Base-by-base conservation (phyloP, 768 basidiomycete genomes). In the Gymnopilus dilepis region DNA sequence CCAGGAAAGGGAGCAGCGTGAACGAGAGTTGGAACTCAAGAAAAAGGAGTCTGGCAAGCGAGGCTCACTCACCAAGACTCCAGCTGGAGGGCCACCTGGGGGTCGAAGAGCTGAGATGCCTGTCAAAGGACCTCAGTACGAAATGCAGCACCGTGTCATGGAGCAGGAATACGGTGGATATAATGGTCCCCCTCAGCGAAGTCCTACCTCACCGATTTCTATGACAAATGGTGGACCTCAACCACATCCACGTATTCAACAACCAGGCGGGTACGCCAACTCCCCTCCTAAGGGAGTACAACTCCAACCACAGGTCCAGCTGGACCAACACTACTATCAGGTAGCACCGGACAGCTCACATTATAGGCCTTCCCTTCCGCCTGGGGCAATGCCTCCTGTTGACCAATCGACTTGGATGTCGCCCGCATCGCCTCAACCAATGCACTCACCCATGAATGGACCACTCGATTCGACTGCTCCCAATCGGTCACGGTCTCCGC, bases 121-220 rank as follows among this genome's bases (percentile, higher is more conserved):
- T 7, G 85, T 98, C 56, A 87, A 89, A 63, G 87, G 92, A 4
- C 94, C 96, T 38, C 91, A 94, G 68, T 98, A 97, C 71, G 96
- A 97, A 69, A 89, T 92, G 85, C 96, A 98, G 72, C 91, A 94
- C 73, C 87, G 91, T 22, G 92, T 89, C 52, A 94, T 98, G 84
- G 92, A 95, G 73, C 90, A 95, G 68, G 94, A 97, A 71, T 92
- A 92, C 64, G 80, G 81, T 51, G 81, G 78, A 56, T 82, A 80
- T 66, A 76, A 72, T 56, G 74, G 74, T 26, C 78, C 78, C 41
- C 73, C 76, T 52, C 67, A 75, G 1, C 73, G 78, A 42, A 70
- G 63, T 40, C 65, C 69, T n/a, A 64, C 63, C 21, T 62, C 67
- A n/a, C 60, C 67, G 6, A 37, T 65, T 7, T 51, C 61, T 63